Evolutionary conservation across 2,329 filamentous ascomycete genomes (phyloP).

Genomic region (Curvularia lunata): DNA sequence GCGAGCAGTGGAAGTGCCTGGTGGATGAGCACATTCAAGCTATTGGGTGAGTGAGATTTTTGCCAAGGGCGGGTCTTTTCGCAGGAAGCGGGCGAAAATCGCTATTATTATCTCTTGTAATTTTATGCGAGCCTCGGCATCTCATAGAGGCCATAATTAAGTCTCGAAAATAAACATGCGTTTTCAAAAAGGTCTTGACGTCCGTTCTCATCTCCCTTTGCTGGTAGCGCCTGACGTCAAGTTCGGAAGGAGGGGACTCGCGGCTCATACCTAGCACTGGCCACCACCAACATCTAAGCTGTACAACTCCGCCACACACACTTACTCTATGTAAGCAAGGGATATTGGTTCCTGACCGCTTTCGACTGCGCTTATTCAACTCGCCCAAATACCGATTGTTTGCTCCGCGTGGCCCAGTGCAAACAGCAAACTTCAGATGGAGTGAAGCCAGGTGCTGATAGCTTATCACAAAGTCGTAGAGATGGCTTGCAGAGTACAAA

Average conservation of each 20-base stretch:
- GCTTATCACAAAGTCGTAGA: slow-evolving; percentile 1
- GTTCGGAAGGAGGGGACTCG: neutral
- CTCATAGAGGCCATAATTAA: neutral
- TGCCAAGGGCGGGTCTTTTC: neutral
- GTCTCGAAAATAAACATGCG: neutral
- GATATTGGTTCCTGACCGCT: neutral
- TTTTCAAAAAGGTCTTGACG: neutral
- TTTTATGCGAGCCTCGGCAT: neutral
- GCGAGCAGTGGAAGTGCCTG: slow-evolving; percentile 40
- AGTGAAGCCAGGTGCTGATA: neutral
- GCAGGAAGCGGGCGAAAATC: neutral
- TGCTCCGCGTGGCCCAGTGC: neutral
- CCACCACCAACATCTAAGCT: slow-evolving; percentile 8
- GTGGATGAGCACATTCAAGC: slow-evolving; percentile 36
- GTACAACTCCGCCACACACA: slow-evolving; percentile 8
- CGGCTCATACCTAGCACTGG: neutral
- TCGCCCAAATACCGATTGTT: neutral
- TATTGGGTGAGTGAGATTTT: slow-evolving; percentile 29
- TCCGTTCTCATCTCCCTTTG: neutral
- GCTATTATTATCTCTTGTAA: neutral
- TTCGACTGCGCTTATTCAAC: slow-evolving; percentile 1
- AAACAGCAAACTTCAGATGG: slow-evolving; percentile 2
- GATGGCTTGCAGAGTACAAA: slow-evolving; percentile 3
- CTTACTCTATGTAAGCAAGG: slow-evolving; percentile 6
- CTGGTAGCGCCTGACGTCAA: slow-evolving; percentile 5